Evolutionary conservation across 2,329 filamentous ascomycete species (phyloP), one percentile per base, ranked within the genome.

Genomic region (Colletotrichum sp.): DNA sequence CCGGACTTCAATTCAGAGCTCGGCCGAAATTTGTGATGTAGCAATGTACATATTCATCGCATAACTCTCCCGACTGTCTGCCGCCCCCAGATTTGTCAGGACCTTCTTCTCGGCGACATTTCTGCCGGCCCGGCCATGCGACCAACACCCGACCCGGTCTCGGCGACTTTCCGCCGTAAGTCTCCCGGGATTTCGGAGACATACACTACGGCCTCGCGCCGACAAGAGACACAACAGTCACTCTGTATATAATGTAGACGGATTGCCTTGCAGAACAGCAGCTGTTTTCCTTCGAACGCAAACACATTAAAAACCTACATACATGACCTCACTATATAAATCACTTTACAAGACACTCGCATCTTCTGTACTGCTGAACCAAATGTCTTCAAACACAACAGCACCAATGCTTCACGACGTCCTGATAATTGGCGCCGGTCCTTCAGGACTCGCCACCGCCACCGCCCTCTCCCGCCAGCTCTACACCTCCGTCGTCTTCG

Each of bases 391-490:
- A 26, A 36, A 34, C n/a, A 2, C 38, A 48, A 26, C 68, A 21
- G 21, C 24, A 21, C 10, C 32, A 38, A 63, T 52, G 66, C 77
- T 85, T 74, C 88, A 87, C 80, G 89, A 91, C 79, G 87, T 86
- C 26, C 86, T 91, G 69, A 84, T 91, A 74, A 84, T 91, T 48
- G 90, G 90, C 57, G 89, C 87, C 63, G 90, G 90, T 3, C 89
- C 89, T 5, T 86, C 87, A 2, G 89, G 90, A 16, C 84, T 91
- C 4, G 85, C 86, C 57, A 84, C 86, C 12, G 85, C 89, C 34
- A 84, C 85, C 30, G 82, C 83, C 55, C 85, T 91, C 26, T 88
- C 87, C 4, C 88, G 90, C 24, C 88, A 90, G 58, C 83, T 86
- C 21, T 85, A 87, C 75, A 87, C 82, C 3, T 85, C 87, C 0